These are phyloP conservation scores for Syncephalis fuscata DNA, from an alignment of 371 early-diverging fungal genomes.

Conservation along the genomic window DNA sequence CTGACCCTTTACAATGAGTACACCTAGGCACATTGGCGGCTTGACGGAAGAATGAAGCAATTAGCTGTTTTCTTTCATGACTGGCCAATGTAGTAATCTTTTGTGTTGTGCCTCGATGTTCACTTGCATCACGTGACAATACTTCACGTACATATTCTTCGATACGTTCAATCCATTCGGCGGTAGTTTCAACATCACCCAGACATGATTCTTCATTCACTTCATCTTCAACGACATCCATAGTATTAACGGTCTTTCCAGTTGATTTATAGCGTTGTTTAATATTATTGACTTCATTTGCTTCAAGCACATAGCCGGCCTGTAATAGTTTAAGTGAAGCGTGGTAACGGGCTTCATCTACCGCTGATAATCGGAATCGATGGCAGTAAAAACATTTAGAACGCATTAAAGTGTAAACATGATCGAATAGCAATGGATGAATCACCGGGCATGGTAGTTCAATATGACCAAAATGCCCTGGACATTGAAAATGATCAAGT, in stretches of 20 bases:
- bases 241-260: slow-evolving; percentile 20
- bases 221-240: slow-evolving; percentile 23
- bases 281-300: slow-evolving; percentile 55
- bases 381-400: slow-evolving; percentile 87
- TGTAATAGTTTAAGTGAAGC: slow-evolving; percentile 57
- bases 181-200: slow-evolving; percentile 28
- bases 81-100: neutral
- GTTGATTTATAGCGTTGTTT: slow-evolving; percentile 17
- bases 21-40: neutral
- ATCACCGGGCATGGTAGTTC: slow-evolving; percentile 92
- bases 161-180: slow-evolving; percentile 5
- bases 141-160: neutral
- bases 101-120: no score
- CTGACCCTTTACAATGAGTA: neutral
- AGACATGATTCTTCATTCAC: slow-evolving; percentile 21
- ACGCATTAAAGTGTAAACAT: slow-evolving; percentile 71
- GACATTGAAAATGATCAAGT: slow-evolving; percentile 68
- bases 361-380: slow-evolving; percentile 49
- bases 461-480: slow-evolving; percentile 99
- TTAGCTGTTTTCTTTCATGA: neutral
- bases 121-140: no score
- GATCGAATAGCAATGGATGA: slow-evolving; percentile 88
- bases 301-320: slow-evolving; percentile 64
- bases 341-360: slow-evolving; percentile 16
- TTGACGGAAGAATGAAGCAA: neutral